These are phyloP conservation scores for Millerozyma miso DNA, from an alignment of 805 yeast genomes.

Conservation along the genomic window DNA sequence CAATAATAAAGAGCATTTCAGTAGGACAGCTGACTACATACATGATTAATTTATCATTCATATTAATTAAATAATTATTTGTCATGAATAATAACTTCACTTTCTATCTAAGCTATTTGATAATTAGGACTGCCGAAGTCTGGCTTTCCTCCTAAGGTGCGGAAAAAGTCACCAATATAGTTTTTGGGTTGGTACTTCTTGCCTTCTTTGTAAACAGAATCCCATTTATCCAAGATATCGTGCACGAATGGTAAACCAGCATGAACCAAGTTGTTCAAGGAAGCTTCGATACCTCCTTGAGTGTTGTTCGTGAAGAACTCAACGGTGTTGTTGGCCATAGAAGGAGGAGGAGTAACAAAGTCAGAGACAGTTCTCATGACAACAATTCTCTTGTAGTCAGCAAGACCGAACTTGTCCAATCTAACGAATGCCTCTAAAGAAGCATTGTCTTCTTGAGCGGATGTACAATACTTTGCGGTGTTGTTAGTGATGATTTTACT, in stretches of 20 bases:
- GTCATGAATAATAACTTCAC: background rate
- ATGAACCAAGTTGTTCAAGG: constrained; percentile 46
- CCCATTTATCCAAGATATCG: constrained; percentile 52
- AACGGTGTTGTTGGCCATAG: constrained; percentile 39
- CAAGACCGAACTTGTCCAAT: constrained; percentile 49
- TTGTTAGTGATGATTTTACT: constrained; percentile 53
- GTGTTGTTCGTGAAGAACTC: constrained; percentile 46
- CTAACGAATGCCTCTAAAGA: constrained; percentile 56
- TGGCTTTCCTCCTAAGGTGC: constrained; percentile 46
- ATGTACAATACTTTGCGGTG: constrained; percentile 53
- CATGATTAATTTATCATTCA: background rate
- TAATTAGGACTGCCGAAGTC: constrained; percentile 32
- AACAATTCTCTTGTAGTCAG: constrained; percentile 54
- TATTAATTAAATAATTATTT: too few relatives aligned
- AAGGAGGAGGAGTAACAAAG: constrained; percentile 51
- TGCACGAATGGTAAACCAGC: constrained; percentile 54
- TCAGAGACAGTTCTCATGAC: constrained; percentile 61
- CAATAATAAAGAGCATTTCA: too few relatives aligned
- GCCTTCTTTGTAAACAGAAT: constrained; percentile 25
- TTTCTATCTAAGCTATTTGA: constrained; percentile 2
- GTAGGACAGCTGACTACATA: too few relatives aligned
- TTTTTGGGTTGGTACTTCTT: constrained; percentile 38
- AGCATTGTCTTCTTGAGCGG: constrained; percentile 69
- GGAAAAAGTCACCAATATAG: constrained; percentile 60
- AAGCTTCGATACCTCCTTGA: constrained; percentile 49